These are phyloP conservation scores for Claviceps digitariae DNA, from an alignment of 2,329 filamentous ascomycete genomes.

Conservation along the genomic window DNA sequence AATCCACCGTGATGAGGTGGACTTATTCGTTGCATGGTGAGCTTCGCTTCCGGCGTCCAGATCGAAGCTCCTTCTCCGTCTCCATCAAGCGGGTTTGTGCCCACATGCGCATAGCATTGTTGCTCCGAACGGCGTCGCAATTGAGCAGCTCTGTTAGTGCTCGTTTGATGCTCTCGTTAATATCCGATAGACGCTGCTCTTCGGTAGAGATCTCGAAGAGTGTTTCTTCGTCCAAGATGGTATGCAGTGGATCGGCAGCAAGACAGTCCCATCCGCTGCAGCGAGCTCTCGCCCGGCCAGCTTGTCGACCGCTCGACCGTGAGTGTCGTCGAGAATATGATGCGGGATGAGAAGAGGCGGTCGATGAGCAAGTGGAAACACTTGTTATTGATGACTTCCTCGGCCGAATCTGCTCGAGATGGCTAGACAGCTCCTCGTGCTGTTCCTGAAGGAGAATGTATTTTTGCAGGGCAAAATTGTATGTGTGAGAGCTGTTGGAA, in stretches of 20 bases:
- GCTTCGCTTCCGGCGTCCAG: slow-evolving; percentile 35
- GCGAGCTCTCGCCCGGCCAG: slow-evolving; percentile 15
- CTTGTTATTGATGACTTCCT: slow-evolving; percentile 20
- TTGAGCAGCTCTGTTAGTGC: slow-evolving; percentile 48
- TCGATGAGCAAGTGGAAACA: slow-evolving; percentile 30
- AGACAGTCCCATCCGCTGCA: slow-evolving; percentile 21
- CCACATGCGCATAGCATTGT: slow-evolving; percentile 40
- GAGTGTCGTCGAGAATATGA: slow-evolving; percentile 33
- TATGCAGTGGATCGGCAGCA: slow-evolving; percentile 18
- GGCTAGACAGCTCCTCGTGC: slow-evolving; percentile 37
- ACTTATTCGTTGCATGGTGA: slow-evolving; percentile 17
- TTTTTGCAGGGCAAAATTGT: slow-evolving; percentile 37
- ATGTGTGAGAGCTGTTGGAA: slow-evolving; percentile 16
- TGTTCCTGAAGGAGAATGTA: slow-evolving; percentile 41
- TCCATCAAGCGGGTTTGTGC: slow-evolving; percentile 46
- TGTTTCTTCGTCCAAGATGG: slow-evolving; percentile 33
- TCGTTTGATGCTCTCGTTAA: slow-evolving; percentile 49
- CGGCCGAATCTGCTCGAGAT: slow-evolving; percentile 37
- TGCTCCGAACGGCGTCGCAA: slow-evolving; percentile 39
- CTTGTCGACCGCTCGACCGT: slow-evolving; percentile 16
- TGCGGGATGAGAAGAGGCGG: slow-evolving; percentile 43
- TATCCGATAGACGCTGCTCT: slow-evolving; percentile 39
- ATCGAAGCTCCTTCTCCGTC: slow-evolving; percentile 44
- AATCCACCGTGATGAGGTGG: background rate
- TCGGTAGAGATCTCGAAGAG: slow-evolving; percentile 35